phyloP scores from a whole-genome alignment of 495 filamentous ascomycete species.

The Aspergillus ostianus region DNA sequence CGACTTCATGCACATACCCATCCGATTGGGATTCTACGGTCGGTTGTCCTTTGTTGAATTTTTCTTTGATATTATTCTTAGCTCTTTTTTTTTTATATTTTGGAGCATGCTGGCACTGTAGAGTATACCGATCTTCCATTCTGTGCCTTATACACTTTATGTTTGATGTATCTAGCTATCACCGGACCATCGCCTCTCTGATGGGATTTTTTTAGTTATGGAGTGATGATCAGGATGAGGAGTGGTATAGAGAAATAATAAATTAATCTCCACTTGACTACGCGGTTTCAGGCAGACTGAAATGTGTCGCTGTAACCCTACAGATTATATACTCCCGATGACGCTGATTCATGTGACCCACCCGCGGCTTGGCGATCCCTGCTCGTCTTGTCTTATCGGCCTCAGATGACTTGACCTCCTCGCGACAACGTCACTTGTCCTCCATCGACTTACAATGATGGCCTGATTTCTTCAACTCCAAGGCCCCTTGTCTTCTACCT shows the following conservation, averaged over 20 bases:
- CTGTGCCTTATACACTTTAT: conserved; percentile 6
- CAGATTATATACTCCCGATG: too few species aligned
- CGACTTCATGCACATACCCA: neutral
- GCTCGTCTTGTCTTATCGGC: neutral
- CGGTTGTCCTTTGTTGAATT: neutral
- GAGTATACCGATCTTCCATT: conserved; percentile 2
- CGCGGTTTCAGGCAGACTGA: too few species aligned
- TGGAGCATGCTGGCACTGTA: conserved; percentile 3
- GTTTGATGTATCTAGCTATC: neutral
- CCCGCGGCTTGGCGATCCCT: neutral
- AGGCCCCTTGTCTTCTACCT: conserved; percentile 1
- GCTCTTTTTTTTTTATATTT: conserved; percentile 3
- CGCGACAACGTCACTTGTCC: neutral
- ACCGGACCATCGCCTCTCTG: neutral
- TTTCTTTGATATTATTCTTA: neutral
- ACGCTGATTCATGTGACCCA: neutral
- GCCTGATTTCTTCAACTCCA: conserved; percentile 6
- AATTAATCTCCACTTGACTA: neutral
- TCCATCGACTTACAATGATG: conserved; percentile 7
- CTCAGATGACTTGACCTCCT: neutral
- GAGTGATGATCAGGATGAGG: neutral
- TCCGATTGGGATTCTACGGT: neutral
- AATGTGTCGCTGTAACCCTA: too few species aligned
- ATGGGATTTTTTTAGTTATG: neutral
- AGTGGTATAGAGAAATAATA: neutral